Conservation (phyloP, 2,329 filamentous ascomycete species). For the Ilyonectria mors-panacis region DNA sequence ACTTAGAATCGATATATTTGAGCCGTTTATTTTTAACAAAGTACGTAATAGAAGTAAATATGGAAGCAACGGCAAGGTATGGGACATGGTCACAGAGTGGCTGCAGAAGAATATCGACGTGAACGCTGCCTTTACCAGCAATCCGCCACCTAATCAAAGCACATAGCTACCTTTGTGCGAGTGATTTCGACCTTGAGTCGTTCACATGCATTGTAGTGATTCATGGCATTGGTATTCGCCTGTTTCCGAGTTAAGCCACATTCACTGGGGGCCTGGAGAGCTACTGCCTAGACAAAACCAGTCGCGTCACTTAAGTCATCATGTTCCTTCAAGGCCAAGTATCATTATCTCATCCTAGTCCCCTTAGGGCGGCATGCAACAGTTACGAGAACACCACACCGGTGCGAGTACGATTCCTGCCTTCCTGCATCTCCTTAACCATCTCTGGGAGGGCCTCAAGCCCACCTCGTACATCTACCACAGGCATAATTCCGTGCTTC, state of each 20-base stretch:
- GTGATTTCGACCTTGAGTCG: too few relatives aligned
- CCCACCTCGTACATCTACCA: slow-evolving; percentile 32
- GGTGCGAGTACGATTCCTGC: slow-evolving; percentile 26
- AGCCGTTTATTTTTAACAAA: background rate
- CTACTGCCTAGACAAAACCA: too few relatives aligned
- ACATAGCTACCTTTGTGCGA: too few relatives aligned
- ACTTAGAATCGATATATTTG: background rate
- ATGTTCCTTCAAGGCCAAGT: background rate
- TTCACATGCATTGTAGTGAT: too few relatives aligned
- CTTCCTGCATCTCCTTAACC: slow-evolving; percentile 35
- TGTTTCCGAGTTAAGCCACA: too few relatives aligned
- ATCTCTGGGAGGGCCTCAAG: slow-evolving; percentile 29
- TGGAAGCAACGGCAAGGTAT: too few relatives aligned
- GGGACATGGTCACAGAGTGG: background rate
- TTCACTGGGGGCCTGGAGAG: too few relatives aligned
- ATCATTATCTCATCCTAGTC: background rate
- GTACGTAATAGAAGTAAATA: too few relatives aligned
- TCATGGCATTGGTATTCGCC: too few relatives aligned
- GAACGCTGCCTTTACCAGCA: too few relatives aligned
- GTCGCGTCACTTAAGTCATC: too few relatives aligned
- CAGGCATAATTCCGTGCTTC: slow-evolving; percentile 49
- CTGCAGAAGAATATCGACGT: background rate
- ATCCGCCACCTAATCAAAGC: too few relatives aligned
- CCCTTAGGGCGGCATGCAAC: background rate
- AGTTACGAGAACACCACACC: slow-evolving; percentile 25